Evolutionary conservation across 805 yeast species (phyloP).

Genomic region (Lipomyces yamadae): DNA sequence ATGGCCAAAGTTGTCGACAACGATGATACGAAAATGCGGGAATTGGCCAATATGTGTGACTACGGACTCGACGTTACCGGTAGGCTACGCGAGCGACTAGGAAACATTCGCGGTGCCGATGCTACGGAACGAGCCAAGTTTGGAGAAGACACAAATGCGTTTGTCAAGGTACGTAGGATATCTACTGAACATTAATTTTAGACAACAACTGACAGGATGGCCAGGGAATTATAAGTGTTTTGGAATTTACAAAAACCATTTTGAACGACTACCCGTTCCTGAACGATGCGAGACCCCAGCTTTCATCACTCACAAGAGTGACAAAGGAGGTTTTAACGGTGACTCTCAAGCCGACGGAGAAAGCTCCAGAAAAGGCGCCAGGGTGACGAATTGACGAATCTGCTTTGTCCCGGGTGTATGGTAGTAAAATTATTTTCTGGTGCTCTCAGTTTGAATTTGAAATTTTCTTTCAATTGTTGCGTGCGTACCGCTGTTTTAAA

Average conservation of each 20-base stretch:
- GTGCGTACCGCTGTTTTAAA: background rate
- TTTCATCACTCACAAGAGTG: slow-evolving; percentile 81
- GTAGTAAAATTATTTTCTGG: background rate
- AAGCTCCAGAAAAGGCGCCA: slow-evolving; percentile 2
- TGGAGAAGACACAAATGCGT: slow-evolving; percentile 84
- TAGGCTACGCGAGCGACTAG: slow-evolving; percentile 60
- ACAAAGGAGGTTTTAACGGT: slow-evolving; percentile 72
- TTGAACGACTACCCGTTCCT: slow-evolving; percentile 81
- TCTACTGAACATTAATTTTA: slow-evolving; percentile 36
- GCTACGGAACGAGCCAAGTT: slow-evolving; percentile 62
- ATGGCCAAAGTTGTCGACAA: slow-evolving; percentile 47
- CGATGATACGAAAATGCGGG: slow-evolving; percentile 67
- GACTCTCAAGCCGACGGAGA: slow-evolving; percentile 19
- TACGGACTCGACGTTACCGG: slow-evolving; percentile 83
- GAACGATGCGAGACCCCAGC: slow-evolving; percentile 76
- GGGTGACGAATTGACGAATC: background rate
- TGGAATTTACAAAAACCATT: slow-evolving; percentile 80
- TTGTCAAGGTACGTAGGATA: slow-evolving; percentile 77
- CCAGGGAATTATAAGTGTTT: slow-evolving; percentile 49
- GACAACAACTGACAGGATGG: background rate
- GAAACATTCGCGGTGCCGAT: slow-evolving; percentile 55
- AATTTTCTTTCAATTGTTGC: background rate
- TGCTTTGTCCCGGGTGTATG: background rate
- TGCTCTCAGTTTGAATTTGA: background rate
- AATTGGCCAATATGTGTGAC: slow-evolving; percentile 75